phyloP scores from a whole-genome alignment of 257 asterid species.

The Solanum arcanum region DNA sequence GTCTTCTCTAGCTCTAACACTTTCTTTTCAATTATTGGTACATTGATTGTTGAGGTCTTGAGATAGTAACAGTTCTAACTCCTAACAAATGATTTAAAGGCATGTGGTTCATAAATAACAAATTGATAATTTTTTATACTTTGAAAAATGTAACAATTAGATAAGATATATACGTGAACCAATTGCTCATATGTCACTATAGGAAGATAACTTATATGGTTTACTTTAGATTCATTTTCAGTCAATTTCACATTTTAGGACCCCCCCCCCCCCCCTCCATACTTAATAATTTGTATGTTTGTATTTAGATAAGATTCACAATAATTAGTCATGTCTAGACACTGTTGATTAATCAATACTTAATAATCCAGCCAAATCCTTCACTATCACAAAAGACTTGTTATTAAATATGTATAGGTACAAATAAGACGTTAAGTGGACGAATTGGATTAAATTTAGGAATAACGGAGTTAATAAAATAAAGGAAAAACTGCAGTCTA shows the following conservation, averaged over 20 bases:
- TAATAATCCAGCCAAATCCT: not conserved
- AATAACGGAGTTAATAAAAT: not conserved
- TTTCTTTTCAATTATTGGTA: not conserved
- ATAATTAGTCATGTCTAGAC: not conserved
- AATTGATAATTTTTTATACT: not conserved
- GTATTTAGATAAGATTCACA: not conserved
- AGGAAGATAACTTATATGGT: not conserved
- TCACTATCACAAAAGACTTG: not conserved
- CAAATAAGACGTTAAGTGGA: not conserved
- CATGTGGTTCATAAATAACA: not conserved
- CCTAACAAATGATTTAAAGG: not conserved
- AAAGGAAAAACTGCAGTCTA: not conserved
- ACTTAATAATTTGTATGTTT: not conserved
- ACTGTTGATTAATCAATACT: not conserved
- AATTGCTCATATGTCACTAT: not conserved
- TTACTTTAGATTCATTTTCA: not conserved
- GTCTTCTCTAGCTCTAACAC: not conserved
- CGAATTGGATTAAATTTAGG: not conserved
- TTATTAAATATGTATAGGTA: not conserved
- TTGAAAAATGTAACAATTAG: not conserved
- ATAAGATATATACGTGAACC: not conserved
- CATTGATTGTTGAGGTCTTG: not conserved
- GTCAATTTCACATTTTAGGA: not conserved
- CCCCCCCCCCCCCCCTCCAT: not conserved
- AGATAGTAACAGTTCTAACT: not conserved